Evolutionary conservation across 2,329 filamentous ascomycete genomes (phyloP), one percentile per base, ranked within the genome.

Genomic region (Cadophora luteo-olivacea): DNA sequence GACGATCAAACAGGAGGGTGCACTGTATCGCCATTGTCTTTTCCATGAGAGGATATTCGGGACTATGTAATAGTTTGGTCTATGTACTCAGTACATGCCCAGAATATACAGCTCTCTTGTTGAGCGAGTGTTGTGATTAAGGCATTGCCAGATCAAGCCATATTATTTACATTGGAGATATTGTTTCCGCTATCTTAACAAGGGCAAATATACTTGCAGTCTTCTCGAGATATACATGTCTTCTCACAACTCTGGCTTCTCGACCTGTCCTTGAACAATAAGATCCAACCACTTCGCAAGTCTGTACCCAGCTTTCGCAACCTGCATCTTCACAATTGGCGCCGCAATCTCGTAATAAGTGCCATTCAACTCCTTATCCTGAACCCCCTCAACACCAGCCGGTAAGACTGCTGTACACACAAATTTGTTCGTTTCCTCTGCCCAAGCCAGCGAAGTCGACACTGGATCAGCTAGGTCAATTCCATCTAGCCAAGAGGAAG

Each of bases 261-360:
- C 12, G 16, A 45, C 48, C 41, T 78, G 38, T 33, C 19, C 75
- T 54, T 82, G 79, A 9, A 82, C 87, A 74, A 91, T 88, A 73
- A 84, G 80, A 75, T 92, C 89, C 69, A 92, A 79, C 88, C 88
- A 92, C 24, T 84, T 62, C 14, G 65, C 65, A 29, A 67, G 41
- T 61, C 91, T 84, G 77, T 88, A 91, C 12, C 91, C 91, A 4
- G 88, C 91, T 71, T 86, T 87, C 8, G 90, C 91, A 69, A 93
- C 83, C 76, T 91, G 87, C 68, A 86, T 76, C 78, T 92, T 88
- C 57, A 92, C 82, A 67, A 89, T 85, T 24, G 85, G 87, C n/a
- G 85, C 86, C 2, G 89, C 89, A 38, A 82, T 84, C 38, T 87
- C 82, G 74, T 87, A 92, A 78, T 92, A 92, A 41, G 84, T 83